A percentile compares a stretch with the other conserved stretches of the same genome.
These are phyloP conservation scores for Podospora pseudoanserina DNA, from an alignment of 495 filamentous ascomycete species.

Conservation along the genomic window DNA sequence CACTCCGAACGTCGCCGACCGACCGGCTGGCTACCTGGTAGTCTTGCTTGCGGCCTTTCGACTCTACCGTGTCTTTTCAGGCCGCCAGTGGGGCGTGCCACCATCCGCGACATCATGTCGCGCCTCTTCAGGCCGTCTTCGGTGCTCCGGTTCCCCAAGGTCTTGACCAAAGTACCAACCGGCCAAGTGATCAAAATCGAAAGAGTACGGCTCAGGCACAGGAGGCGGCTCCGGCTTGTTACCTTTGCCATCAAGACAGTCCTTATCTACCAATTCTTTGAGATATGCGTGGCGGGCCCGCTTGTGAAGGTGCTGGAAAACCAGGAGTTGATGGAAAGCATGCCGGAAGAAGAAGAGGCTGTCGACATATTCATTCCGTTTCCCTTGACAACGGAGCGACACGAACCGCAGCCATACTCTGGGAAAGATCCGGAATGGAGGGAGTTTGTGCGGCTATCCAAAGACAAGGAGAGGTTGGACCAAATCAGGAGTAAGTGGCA, in stretches of 20 bases:
- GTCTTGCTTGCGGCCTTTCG: background rate
- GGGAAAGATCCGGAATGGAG: slow-evolving; percentile 68
- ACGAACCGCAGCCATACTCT: slow-evolving; percentile 49
- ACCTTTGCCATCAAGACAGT: slow-evolving; percentile 8
- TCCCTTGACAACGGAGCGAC: slow-evolving; percentile 44
- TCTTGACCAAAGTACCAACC: slow-evolving; percentile 12
- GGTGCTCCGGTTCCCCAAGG: slow-evolving; percentile 20
- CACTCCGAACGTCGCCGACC: background rate
- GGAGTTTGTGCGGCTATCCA: slow-evolving; percentile 56
- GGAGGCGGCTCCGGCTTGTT: slow-evolving; percentile 22
- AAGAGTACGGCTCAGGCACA: slow-evolving; percentile 35
- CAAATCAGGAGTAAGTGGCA: slow-evolving; percentile 48
- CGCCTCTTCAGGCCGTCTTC: slow-evolving; percentile 32
- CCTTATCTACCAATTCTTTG: background rate
- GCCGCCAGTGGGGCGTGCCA: slow-evolving; percentile 41
- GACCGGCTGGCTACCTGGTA: background rate
- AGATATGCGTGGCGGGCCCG: slow-evolving; percentile 1
- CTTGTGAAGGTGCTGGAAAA: slow-evolving; percentile 22
- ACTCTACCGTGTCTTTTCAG: slow-evolving; percentile 8
- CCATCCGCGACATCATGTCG: slow-evolving; percentile 31
- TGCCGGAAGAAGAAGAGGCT: slow-evolving; percentile 23
- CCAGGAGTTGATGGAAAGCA: slow-evolving; percentile 29
- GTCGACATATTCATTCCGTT: slow-evolving; percentile 61
- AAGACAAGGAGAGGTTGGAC: slow-evolving; percentile 46
- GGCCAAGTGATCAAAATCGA: slow-evolving; percentile 30